Conservation (phyloP, 2,329 filamentous ascomycete genomes). For the Stemphylium beticola region DNA sequence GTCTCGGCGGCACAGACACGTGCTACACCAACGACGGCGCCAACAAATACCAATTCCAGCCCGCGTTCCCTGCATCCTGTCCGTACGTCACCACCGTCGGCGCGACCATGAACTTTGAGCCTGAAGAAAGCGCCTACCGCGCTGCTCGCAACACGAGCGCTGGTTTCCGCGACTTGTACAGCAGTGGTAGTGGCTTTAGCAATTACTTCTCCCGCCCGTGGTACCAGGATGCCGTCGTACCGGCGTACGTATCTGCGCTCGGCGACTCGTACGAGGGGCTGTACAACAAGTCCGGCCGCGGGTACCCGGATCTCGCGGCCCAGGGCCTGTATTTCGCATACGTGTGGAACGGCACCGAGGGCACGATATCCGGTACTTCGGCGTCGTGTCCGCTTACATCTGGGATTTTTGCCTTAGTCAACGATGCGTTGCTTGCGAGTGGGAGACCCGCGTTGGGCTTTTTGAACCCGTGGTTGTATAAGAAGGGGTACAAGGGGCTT, state of each 20-base stretch:
- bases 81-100: slow-evolving; percentile 73
- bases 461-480: slow-evolving; percentile 67
- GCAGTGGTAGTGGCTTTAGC: slow-evolving; percentile 60
- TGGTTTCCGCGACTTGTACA: slow-evolving; percentile 58
- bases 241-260: slow-evolving; percentile 53
- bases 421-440: slow-evolving; percentile 62
- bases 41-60: slow-evolving; percentile 62
- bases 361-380: slow-evolving; percentile 58
- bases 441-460: slow-evolving; percentile 62
- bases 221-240: slow-evolving; percentile 56
- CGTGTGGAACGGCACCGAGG: slow-evolving; percentile 50
- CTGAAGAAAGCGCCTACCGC: slow-evolving; percentile 59
- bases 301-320: slow-evolving; percentile 67
- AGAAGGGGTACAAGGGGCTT: slow-evolving; percentile 54
- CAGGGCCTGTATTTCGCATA: slow-evolving; percentile 60
- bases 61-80: slow-evolving; percentile 70
- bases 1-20: slow-evolving; percentile 58
- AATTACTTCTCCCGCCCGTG: slow-evolving; percentile 55
- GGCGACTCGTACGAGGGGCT: slow-evolving; percentile 55
- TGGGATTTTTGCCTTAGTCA: slow-evolving; percentile 65
- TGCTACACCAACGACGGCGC: slow-evolving; percentile 67
- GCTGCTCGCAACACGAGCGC: slow-evolving; percentile 29
- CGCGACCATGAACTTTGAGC: slow-evolving; percentile 61
- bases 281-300: slow-evolving; percentile 62
- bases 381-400: slow-evolving; percentile 65